A percentile compares a stretch with the other conserved stretches of the same genome.
These are phyloP conservation scores for Alternaria metachromatica DNA, from an alignment of 2,329 filamentous ascomycete genomes.

Conservation along the genomic window DNA sequence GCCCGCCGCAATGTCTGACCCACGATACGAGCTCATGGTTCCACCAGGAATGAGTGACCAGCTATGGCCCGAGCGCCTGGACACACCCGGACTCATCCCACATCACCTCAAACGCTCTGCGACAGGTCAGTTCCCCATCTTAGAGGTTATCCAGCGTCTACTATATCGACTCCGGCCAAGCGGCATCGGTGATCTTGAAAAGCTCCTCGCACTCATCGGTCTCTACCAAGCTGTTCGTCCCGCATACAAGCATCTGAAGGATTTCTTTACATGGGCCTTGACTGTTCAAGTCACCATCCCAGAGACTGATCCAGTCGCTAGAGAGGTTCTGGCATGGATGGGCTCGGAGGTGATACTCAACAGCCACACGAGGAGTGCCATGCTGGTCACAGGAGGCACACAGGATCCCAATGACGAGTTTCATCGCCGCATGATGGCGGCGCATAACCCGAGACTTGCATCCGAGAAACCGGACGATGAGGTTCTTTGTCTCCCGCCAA, in stretches of 20 bases:
- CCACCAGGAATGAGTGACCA: background rate
- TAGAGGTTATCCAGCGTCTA: conserved; percentile 40
- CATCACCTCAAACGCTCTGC: conserved; percentile 29
- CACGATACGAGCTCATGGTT: background rate
- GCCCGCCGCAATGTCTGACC: background rate
- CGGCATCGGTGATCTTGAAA: conserved; percentile 27
- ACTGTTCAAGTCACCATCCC: conserved; percentile 33
- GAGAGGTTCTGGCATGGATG: conserved; percentile 38
- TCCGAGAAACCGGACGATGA: conserved; percentile 7
- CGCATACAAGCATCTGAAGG: conserved; percentile 22
- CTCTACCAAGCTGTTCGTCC: conserved; percentile 32
- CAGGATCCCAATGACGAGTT: conserved; percentile 11
- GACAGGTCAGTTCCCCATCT: conserved; percentile 24
- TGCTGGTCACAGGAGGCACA: conserved; percentile 27
- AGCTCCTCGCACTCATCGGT: conserved; percentile 29
- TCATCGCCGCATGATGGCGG: conserved; percentile 1
- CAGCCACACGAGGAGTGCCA: conserved; percentile 26
- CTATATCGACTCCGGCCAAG: conserved; percentile 28
- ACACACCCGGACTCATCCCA: conserved; percentile 34
- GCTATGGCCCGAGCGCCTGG: conserved; percentile 33
- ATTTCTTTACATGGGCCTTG: conserved; percentile 23
- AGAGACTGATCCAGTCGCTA: conserved; percentile 32
- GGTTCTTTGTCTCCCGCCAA: conserved; percentile 22
- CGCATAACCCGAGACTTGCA: background rate
- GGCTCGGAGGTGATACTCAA: conserved; percentile 32